These are phyloP conservation scores for Calycina marina DNA, from an alignment of 2,329 filamentous ascomycete genomes.

Conservation along the genomic window DNA sequence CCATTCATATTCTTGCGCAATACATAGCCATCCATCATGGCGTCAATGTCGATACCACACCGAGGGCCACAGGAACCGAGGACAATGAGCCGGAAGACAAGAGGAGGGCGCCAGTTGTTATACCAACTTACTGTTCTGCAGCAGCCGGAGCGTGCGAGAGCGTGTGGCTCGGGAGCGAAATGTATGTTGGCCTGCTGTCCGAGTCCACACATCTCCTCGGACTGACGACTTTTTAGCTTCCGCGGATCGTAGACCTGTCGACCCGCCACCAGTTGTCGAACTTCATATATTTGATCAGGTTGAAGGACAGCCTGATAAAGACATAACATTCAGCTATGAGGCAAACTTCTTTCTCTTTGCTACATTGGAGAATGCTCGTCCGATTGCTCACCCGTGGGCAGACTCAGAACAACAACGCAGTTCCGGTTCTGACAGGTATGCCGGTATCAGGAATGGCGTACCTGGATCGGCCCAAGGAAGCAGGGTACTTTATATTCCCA, in stretches of 20 bases:
- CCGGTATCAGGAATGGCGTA: conserved; percentile 94
- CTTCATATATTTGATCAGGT: conserved; percentile 69
- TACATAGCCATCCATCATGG: no score
- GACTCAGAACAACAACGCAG: conserved; percentile 46
- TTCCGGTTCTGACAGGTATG: conserved; percentile 78
- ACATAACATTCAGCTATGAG: conserved; percentile 82
- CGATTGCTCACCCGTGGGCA: conserved; percentile 68
- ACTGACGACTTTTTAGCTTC: no score
- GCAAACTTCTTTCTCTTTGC: conserved; percentile 97
- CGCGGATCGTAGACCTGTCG: conserved; percentile 13
- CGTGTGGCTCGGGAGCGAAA: conserved; percentile 90
- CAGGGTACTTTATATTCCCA: conserved; percentile 94
- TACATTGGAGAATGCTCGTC: conserved; percentile 73
- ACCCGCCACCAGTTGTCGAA: conserved; percentile 76
- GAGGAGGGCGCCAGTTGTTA: conserved; percentile 61
- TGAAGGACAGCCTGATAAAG: conserved; percentile 29
- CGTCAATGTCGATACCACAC: no score
- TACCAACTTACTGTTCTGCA: conserved; percentile 81
- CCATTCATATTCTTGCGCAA: no score
- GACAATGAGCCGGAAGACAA: conserved; percentile 40
- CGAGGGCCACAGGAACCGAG: no score
- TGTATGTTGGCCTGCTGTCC: no score
- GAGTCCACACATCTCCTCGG: no score
- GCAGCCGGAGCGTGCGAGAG: conserved; percentile 84
- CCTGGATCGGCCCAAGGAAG: conserved; percentile 65